Evolutionary conservation across 2,329 filamentous ascomycete species (phyloP).

Genomic region (Xylaria sp.): DNA sequence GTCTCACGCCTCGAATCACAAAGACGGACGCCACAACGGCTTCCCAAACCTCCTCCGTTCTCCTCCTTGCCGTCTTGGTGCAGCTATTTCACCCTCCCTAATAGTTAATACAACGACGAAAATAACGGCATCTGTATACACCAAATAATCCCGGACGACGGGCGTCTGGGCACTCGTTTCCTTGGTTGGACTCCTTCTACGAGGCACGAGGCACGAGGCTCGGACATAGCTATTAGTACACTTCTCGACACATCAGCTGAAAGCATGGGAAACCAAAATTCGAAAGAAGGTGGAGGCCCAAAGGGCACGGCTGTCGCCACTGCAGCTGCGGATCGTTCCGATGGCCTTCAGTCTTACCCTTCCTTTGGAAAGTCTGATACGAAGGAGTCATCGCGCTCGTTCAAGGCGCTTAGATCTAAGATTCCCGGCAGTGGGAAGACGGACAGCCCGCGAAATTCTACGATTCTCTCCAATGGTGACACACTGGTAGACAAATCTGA

Average conservation of each 20-base stretch:
- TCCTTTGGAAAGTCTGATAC: conserved; percentile 94
- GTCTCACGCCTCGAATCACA: conserved; percentile 50
- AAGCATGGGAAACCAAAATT: conserved; percentile 81
- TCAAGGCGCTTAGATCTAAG: conserved; percentile 87
- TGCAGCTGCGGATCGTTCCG: conserved; percentile 54
- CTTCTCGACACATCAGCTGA: conserved; percentile 7
- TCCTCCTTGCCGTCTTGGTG: conserved; percentile 61
- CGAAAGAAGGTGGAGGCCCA: conserved; percentile 65
- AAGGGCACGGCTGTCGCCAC: conserved; percentile 59
- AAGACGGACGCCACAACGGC: conserved; percentile 63
- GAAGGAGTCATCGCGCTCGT: conserved; percentile 88
- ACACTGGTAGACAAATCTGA: conserved; percentile 72
- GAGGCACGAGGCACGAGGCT: conserved; percentile 32
- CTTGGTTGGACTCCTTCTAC: conserved; percentile 37
- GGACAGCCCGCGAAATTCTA: conserved; percentile 85
- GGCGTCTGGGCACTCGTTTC: conserved; percentile 42
- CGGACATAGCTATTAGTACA: conserved; percentile 20
- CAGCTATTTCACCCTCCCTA: conserved; percentile 65
- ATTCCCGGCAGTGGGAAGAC: conserved; percentile 78
- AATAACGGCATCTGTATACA: conserved; percentile 28
- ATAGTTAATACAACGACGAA: conserved; percentile 42
- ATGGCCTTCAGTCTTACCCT: conserved; percentile 81
- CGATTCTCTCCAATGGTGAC: conserved; percentile 72
- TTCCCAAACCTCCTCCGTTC: conserved; percentile 57
- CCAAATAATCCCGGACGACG: conserved; percentile 38